phyloP scores from a whole-genome alignment of 1,284 basidiomycete species.

The Uromyces viciae-fabae region DNA sequence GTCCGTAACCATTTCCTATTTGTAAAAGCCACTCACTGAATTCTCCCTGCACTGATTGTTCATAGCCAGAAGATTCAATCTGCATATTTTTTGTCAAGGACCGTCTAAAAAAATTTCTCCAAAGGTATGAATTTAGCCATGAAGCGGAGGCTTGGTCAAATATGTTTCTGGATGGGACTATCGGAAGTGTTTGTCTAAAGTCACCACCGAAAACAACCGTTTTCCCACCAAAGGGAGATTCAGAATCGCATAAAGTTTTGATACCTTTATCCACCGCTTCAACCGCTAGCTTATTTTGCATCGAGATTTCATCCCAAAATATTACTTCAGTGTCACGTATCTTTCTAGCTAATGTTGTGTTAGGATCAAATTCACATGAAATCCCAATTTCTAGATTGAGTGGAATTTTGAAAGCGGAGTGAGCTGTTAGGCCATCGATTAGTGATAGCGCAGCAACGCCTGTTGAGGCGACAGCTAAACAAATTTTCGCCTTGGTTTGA shows the following conservation, averaged over 20 bases:
- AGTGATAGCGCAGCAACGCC: constrained; percentile 59
- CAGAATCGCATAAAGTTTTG: background rate
- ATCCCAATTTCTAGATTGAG: background rate
- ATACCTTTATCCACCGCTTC: constrained; percentile 18
- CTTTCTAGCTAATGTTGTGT: background rate
- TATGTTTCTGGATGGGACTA: background rate
- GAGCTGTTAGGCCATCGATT: constrained; percentile 57
- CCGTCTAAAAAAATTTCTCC: too few relatives aligned
- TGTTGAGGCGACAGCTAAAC: constrained; percentile 50
- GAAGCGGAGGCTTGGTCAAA: too few relatives aligned
- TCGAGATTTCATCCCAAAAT: constrained; percentile 21
- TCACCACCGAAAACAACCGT: background rate
- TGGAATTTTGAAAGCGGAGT: constrained; percentile 59
- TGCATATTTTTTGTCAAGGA: too few relatives aligned
- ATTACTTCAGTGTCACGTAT: background rate
- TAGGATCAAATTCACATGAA: background rate
- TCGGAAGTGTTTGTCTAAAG: constrained; percentile 1
- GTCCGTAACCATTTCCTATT: too few relatives aligned
- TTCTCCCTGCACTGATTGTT: too few relatives aligned
- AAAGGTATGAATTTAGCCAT: too few relatives aligned
- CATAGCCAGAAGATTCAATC: too few relatives aligned
- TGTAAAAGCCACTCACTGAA: too few relatives aligned
- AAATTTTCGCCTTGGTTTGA: too few relatives aligned
- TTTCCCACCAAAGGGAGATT: background rate
- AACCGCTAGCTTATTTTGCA: background rate